A percentile compares a stretch with the other conserved stretches of the same genome.
Conservation (phyloP, 805 yeast genomes). For the Myxozyma sirexii region DNA sequence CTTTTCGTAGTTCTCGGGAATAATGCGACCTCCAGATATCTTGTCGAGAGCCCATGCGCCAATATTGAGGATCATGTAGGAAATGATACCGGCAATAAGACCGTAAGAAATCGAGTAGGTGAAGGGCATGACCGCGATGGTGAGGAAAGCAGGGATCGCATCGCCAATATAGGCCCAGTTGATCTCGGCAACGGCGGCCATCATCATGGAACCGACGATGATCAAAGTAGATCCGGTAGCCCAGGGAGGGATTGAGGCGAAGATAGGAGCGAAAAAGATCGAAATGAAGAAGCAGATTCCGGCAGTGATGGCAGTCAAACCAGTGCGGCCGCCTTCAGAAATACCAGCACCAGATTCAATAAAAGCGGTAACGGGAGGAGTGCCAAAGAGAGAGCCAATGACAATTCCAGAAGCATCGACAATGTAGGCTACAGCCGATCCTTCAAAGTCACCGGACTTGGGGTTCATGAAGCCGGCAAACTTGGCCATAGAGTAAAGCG, state of each 20-base stretch:
- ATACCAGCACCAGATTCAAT: slow-evolving; percentile 37
- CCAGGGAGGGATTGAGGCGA: slow-evolving; percentile 37
- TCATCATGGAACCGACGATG: slow-evolving; percentile 36
- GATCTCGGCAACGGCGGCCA: slow-evolving; percentile 30
- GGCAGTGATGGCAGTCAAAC: slow-evolving; percentile 31
- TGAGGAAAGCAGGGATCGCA: slow-evolving; percentile 34
- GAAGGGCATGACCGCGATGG: slow-evolving; percentile 37
- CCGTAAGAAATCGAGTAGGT: slow-evolving; percentile 37
- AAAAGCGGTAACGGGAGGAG: slow-evolving; percentile 36
- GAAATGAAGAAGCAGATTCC: slow-evolving; percentile 36
- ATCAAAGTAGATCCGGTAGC: slow-evolving; percentile 36
- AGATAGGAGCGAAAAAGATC: slow-evolving; percentile 35
- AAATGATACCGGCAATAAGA: slow-evolving; percentile 33
- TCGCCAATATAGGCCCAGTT: slow-evolving; percentile 35
- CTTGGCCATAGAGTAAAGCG: slow-evolving; percentile 36
- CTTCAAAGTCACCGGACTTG: slow-evolving; percentile 35
- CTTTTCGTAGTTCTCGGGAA: slow-evolving; percentile 32
- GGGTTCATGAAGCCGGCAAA: slow-evolving; percentile 32
- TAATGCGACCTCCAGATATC: slow-evolving; percentile 24
- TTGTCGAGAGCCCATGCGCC: slow-evolving; percentile 23
- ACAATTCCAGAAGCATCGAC: slow-evolving; percentile 34
- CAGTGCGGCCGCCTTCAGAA: slow-evolving; percentile 36
- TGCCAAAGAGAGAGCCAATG: slow-evolving; percentile 34
- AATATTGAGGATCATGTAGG: slow-evolving; percentile 31
- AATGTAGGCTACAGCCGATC: slow-evolving; percentile 35